These are phyloP conservation scores for Leccinum fuscescens DNA, from an alignment of 1,284 basidiomycete genomes.

Conservation along the genomic window DNA sequence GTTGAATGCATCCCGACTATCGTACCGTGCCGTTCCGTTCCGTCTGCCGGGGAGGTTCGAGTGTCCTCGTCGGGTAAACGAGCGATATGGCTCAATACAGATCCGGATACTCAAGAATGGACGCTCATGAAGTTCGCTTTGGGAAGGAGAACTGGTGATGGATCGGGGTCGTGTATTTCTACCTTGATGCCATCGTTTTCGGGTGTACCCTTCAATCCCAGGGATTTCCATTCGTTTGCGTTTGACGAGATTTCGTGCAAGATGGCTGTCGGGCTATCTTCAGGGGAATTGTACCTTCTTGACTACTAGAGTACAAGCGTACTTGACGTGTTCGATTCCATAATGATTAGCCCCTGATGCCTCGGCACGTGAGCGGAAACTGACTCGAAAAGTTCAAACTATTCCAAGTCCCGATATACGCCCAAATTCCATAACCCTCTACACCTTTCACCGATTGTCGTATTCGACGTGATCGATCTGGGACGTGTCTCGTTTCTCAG, in stretches of 20 bases:
- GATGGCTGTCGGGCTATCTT: slow-evolving; percentile 18
- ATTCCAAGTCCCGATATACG: slow-evolving; percentile 2
- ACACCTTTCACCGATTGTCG: slow-evolving; percentile 1
- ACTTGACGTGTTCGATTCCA: background rate
- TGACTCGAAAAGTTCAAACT: slow-evolving; percentile 14
- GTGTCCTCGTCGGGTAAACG: slow-evolving; percentile 25
- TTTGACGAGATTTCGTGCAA: slow-evolving; percentile 31
- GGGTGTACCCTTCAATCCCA: slow-evolving; percentile 23
- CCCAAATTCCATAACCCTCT: background rate
- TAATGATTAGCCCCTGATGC: slow-evolving; percentile 23
- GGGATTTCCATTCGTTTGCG: slow-evolving; percentile 22
- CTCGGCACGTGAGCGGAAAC: slow-evolving; percentile 28
- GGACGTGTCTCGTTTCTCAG: slow-evolving; percentile 16
- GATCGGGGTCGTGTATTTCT: slow-evolving; percentile 13
- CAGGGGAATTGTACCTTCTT: slow-evolving; percentile 27
- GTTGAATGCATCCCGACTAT: slow-evolving; percentile 3
- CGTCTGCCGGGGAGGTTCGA: slow-evolving; percentile 16
- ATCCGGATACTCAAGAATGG: slow-evolving; percentile 15
- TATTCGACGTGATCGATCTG: slow-evolving; percentile 13
- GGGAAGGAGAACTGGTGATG: slow-evolving; percentile 2
- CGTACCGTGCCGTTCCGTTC: slow-evolving; percentile 13
- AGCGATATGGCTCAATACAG: slow-evolving; percentile 23
- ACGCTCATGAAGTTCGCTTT: slow-evolving; percentile 23
- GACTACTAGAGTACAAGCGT: slow-evolving; percentile 8
- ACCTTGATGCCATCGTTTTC: slow-evolving; percentile 25